Base-by-base conservation (phyloP, 768 basidiomycete genomes). In the Steccherinum ochraceum region DNA sequence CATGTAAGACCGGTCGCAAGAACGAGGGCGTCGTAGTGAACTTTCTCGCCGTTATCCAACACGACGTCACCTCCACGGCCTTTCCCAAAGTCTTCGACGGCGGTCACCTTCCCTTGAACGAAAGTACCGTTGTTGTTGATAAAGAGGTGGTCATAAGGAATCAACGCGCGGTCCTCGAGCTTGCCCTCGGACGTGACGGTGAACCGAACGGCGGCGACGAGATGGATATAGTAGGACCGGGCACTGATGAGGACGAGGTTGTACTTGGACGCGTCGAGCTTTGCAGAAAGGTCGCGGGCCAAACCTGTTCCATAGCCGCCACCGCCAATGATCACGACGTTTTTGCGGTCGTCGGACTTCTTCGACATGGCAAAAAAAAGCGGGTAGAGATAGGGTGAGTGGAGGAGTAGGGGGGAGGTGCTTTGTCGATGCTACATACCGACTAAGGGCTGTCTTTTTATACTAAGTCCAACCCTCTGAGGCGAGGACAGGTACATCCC, bases 1-100 rank as follows among this genome's bases (percentile, higher is more conserved):
- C 80, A 87, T 3, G 55, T 64, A 39, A 72, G 73, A 1, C 86
- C 86, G 2, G 84, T 70, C 0, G 82, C 75, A 26, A 88, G 64
- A 30, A 88, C 72, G 40, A 89, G 76, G 19, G 75, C 64, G 11
- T 73, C 72, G 62, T 80, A 89, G 5, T 65, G 61, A 12, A 86
- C 52, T 18, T 44, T 60, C 61, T 80, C 72, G 26, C 80, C 81
- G 53, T 68, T 58, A 55, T 68, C 70, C 7, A 88, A 71, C 4
- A 73, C 66, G 4, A 87, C 71, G 19, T 74, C 69, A 0, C 78
- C 78, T n/a, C 72, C 71, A 12, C 64, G 58, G 3, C 62, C 62
- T 16, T 50, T 42, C 2, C 49, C 58, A 13, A 47, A 40, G 48
- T 65, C 58, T 39, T 56, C 54, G 50, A 84, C 65, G 44, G 76